Evolutionary conservation across 768 basidiomycete species (phyloP).

Genomic region (Boletus rufocinnamomeus): DNA sequence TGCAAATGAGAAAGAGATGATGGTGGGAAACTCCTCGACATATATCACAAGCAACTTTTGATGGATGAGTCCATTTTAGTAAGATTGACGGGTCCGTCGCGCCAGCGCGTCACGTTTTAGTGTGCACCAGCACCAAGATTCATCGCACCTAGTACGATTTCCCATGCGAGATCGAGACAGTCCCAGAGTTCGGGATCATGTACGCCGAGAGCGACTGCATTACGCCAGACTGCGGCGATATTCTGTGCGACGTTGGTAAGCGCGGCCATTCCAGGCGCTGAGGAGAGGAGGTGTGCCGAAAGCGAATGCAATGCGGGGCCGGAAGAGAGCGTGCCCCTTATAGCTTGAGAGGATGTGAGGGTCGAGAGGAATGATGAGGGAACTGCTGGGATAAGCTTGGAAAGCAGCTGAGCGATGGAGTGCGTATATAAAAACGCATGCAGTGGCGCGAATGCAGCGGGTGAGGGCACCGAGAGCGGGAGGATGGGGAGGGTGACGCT

Average conservation of each 20-base stretch:
- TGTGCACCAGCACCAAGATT: slow-evolving; percentile 48
- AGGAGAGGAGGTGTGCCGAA: slow-evolving; percentile 51
- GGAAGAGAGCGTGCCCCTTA: slow-evolving; percentile 48
- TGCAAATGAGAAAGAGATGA: slow-evolving; percentile 28
- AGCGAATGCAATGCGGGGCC: slow-evolving; percentile 56
- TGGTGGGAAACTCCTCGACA: slow-evolving; percentile 26
- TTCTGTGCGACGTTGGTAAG: slow-evolving; percentile 49
- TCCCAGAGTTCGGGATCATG: slow-evolving; percentile 68
- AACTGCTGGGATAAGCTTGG: slow-evolving; percentile 43
- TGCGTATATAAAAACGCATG: slow-evolving; percentile 70
- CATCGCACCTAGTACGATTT: slow-evolving; percentile 62
- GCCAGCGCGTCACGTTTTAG: slow-evolving; percentile 26
- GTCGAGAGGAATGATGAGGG: slow-evolving; percentile 34
- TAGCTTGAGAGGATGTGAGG: slow-evolving; percentile 31
- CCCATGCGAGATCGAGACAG: slow-evolving; percentile 67
- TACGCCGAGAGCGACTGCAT: slow-evolving; percentile 68
- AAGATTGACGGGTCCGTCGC: slow-evolving; percentile 20
- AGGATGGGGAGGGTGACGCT: slow-evolving; percentile 59
- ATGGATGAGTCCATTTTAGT: slow-evolving; percentile 22
- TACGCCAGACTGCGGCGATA: slow-evolving; percentile 72
- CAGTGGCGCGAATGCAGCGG: slow-evolving; percentile 59
- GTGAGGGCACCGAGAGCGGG: slow-evolving; percentile 62
- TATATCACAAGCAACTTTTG: slow-evolving; percentile 12
- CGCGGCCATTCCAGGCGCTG: slow-evolving; percentile 44
- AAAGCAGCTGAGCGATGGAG: slow-evolving; percentile 50